Base-by-base conservation (phyloP, 495 filamentous ascomycete genomes). In the Neurospora sp. region DNA sequence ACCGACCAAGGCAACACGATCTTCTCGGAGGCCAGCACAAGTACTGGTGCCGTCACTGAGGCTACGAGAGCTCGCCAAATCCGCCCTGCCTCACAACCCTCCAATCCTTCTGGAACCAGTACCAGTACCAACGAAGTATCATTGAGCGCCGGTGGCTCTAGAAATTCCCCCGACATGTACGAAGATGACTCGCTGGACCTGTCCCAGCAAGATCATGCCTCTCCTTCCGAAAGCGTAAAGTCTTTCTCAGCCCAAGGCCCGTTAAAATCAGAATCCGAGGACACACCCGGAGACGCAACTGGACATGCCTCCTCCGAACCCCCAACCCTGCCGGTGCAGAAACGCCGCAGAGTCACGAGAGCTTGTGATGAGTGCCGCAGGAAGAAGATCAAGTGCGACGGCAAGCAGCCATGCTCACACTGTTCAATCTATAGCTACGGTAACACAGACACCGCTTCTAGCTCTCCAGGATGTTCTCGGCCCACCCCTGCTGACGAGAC, bases 311-410 rank as follows among this genome's bases (percentile, higher is more conserved):
- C 71, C n/a, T 62, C 40, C 59, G 81, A 82, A 34, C 76, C 77
- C 1, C 76, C 82, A 10, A 81, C 74, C 37, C 78, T 82, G 77
- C 93, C 92, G 42, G 83, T 94, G 75, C 94, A 97, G 82, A 97
- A 98, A 83, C 88, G 94, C 69, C 88, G 94, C 31, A 86, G 94
- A 78, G 94, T 98, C 38, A 97, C 94, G 48, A 87, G 94, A 72
- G 94, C 94, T 21, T 98, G 94, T 84, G 96, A 98, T 79, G 96
- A 99, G 80, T 99, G 94, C 79, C 88, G 96, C 69, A 87, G 96
- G 76, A 99, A 99, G 83, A 99, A 99, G 82, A 98, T 98, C 81
- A 99, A 98, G 82, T 98, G 95, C 78, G 95, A 98, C 79, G 96
- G 96, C 73, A 97, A 97, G 83, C 94, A 97, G 81, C 96, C 96